Evolutionary conservation across 2,329 filamentous ascomycete genomes (phyloP), one percentile per base, ranked within the genome.

Genomic region (Xylariaceae sp.): DNA sequence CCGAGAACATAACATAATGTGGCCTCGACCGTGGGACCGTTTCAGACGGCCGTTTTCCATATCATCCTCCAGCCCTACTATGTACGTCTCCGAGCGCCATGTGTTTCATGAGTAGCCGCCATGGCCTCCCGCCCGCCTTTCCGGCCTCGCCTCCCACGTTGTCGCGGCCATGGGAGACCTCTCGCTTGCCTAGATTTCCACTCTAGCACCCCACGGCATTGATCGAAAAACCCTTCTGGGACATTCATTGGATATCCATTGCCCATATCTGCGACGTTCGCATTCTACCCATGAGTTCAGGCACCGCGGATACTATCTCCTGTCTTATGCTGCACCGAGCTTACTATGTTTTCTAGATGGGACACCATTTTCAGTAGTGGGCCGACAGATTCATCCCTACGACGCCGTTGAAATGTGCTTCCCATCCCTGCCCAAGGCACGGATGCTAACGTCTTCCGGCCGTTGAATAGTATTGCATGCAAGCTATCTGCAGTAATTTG

Each of bases 231-330:
- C 3, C 19, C 12, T 5, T 50, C 53, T 53, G 45, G 35, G 45
- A 53, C n/a, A 50, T 51, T 42, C 56, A 61, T 64, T 65, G 63
- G 64, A 55, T 50, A 42, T 30, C 49, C 51, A 51, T 53, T 45
- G 45, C 60, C 58, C 53, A 51, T 43, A 50, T 40, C 54, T 61
- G 64, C 59, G 59, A 64, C 63, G 49, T 45, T 60, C 56, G 58
- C 47, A 60, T 59, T 55, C 57, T 62, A 59, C 57, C 58, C 61
- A 56, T 34, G 49, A 53, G 32, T 34, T 60, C 49, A 46, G 61
- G 56, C 62, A 59, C 56, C 57, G 60, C 57, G 50, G 53, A 53
- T 45, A 40, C 29, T 54, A 47, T 50, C 37, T 26, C 41, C 29
- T 12, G 39, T 39, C 27, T 12, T 12, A 7, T 47, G 27, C 49